Evolutionary conservation across 2,329 filamentous ascomycete species (phyloP).

Genomic region (Hortaea werneckii): DNA sequence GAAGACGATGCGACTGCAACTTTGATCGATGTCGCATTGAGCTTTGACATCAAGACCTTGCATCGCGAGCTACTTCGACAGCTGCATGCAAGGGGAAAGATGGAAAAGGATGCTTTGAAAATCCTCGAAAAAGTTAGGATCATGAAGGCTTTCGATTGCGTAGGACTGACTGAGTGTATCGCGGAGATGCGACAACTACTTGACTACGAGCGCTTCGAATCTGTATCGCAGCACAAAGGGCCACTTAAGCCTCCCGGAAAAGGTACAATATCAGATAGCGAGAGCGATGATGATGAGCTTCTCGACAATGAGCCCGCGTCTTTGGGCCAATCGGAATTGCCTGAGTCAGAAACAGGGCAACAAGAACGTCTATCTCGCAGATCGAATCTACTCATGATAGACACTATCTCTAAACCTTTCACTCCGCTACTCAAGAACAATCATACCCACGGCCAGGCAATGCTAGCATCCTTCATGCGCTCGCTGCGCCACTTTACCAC

Average conservation of each 20-base stretch:
- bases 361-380: background rate
- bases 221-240: background rate
- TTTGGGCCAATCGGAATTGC: no score
- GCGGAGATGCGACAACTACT: slow-evolving; percentile 33
- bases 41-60: slow-evolving; percentile 35
- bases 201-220: background rate
- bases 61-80: slow-evolving; percentile 12
- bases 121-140: slow-evolving; percentile 37
- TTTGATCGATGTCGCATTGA: slow-evolving; percentile 37
- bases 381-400: slow-evolving; percentile 15
- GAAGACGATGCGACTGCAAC: slow-evolving; percentile 23
- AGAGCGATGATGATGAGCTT: slow-evolving; percentile 31
- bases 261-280: slow-evolving; percentile 24
- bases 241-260: background rate
- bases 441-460: slow-evolving; percentile 28
- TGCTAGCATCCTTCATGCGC: slow-evolving; percentile 32
- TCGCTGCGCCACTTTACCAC: slow-evolving; percentile 30
- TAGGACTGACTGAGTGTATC: slow-evolving; percentile 38
- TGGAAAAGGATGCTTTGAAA: slow-evolving; percentile 23
- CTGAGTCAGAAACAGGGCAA: no score
- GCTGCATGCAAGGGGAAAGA: slow-evolving; percentile 6
- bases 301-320: slow-evolving; percentile 16
- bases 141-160: slow-evolving; percentile 42
- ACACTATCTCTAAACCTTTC: slow-evolving; percentile 19
- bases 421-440: slow-evolving; percentile 19